Percentiles rank a stretch among this genome's conserved stretches.
These are phyloP conservation scores for Saccharomycopsis selenospora DNA, from an alignment of 805 yeast genomes.

Conservation along the genomic window DNA sequence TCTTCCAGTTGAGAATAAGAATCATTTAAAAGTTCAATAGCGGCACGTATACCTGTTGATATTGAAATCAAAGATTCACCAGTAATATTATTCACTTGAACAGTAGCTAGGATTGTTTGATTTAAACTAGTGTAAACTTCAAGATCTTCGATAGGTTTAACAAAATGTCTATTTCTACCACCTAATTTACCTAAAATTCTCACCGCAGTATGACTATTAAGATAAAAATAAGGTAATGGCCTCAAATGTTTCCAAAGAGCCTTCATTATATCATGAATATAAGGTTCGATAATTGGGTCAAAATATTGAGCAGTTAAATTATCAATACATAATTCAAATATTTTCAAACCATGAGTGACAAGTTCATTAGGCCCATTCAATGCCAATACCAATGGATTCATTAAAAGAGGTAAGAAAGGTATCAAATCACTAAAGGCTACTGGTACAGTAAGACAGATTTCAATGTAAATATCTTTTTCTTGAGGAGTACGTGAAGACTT, in stretches of 20 bases:
- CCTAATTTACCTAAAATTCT: slow-evolving; percentile 92
- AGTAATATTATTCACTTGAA: slow-evolving; percentile 63
- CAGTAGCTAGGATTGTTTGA: slow-evolving; percentile 61
- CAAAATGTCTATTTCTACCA: slow-evolving; percentile 84
- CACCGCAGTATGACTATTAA: slow-evolving; percentile 89
- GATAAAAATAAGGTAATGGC: slow-evolving; percentile 92
- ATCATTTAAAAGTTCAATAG: slow-evolving; percentile 68
- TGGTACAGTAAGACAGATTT: slow-evolving; percentile 90
- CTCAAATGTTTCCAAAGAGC: slow-evolving; percentile 85
- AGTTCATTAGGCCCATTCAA: slow-evolving; percentile 84
- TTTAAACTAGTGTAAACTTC: slow-evolving; percentile 42
- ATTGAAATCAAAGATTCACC: slow-evolving; percentile 63
- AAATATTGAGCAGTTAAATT: slow-evolving; percentile 92
- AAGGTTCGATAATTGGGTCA: slow-evolving; percentile 96
- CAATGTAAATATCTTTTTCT: slow-evolving; percentile 91
- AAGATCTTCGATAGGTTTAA: slow-evolving; percentile 67
- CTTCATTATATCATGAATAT: slow-evolving; percentile 84
- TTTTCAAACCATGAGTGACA: slow-evolving; percentile 87
- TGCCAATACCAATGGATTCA: slow-evolving; percentile 87
- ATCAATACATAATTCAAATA: slow-evolving; percentile 91
- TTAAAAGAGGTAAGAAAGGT: slow-evolving; percentile 80
- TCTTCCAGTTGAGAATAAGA: slow-evolving; percentile 36
- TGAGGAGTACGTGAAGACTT: slow-evolving; percentile 78
- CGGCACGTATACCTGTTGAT: slow-evolving; percentile 77
- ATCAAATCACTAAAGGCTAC: slow-evolving; percentile 87